Base-by-base conservation (phyloP, 202 grass and related monocot genomes). In the Miscanthus sacchariflorus region DNA sequence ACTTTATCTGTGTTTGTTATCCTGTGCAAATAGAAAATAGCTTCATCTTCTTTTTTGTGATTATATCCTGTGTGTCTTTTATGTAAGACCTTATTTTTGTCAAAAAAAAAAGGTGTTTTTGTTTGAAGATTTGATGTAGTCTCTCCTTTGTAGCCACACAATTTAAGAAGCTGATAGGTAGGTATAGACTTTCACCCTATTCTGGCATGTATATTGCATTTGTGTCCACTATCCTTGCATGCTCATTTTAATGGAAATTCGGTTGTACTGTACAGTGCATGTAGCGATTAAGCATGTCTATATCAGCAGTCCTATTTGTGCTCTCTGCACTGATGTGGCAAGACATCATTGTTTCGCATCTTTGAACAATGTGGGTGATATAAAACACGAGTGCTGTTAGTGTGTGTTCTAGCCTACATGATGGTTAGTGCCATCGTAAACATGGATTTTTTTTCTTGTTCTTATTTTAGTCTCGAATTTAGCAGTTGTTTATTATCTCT, bases 401-500 rank as follows among this genome's bases (percentile, higher is more conserved):
- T 86, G n/a, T 24, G 27, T 59, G 10, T 23, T 82, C 5, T 25
- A 77, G 14, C 64, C 48, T 1, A 66, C 50, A 72, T 36, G 19
- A 78, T 45, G 6, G 14, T 43, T 81, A 82, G 73, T 49, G 21
- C 79, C 61, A 79, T 54, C 9, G 12, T 23, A 77, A 90, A 7
- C 61, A 76, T 48, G 36, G 49, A 17, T 92, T 59, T 42, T 89
- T 54, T 75, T 91, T 70, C 13, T 38, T 78, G 45, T 27, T 67
- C 68, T 24, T 70, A 50, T 70, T 42, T 33, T 70, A 67, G 14
- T 74, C 15, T 4, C 14, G 11, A 54, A 17, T 77, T 90, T 70
- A 81, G 75, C 21, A 82, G 63, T 82, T 84, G 19, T 36, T 83
- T 70, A 8, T 19, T 78, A 73, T 74, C 30, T 87, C 78, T 76